Percentiles rank a stretch among this genome's conserved stretches.
Conservation (phyloP, 2,329 filamentous ascomycete genomes). For the Nannizzia gypsea region DNA sequence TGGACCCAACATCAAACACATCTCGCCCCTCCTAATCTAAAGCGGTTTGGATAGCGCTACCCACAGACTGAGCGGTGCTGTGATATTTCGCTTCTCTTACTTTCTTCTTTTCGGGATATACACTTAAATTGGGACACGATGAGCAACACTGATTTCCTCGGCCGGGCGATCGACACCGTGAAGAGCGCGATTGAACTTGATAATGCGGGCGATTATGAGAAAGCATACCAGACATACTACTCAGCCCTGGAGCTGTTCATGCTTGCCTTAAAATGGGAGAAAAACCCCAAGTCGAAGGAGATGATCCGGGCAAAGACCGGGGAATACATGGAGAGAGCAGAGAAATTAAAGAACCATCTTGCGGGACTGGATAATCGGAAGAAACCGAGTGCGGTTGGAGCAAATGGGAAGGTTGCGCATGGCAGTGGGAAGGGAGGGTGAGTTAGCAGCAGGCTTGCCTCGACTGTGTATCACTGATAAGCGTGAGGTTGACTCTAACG, state of each 20-base stretch:
- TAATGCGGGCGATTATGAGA: conserved; percentile 90
- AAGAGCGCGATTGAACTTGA: conserved; percentile 97
- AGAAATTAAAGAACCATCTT: conserved; percentile 91
- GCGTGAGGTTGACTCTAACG: neutral
- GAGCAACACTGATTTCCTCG: conserved; percentile 95
- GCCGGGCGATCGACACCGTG: conserved; percentile 89
- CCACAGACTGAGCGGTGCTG: neutral
- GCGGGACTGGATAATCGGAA: conserved; percentile 47
- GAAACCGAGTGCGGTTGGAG: conserved; percentile 41
- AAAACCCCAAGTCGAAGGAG: conserved; percentile 92
- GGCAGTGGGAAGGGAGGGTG: conserved; percentile 46
- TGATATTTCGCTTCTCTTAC: neutral
- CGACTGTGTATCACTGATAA: neutral
- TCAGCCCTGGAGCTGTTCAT: conserved; percentile 94
- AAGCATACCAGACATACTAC: conserved; percentile 94
- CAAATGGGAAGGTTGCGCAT: conserved; percentile 41
- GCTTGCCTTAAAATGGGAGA: conserved; percentile 98
- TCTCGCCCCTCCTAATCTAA: neutral
- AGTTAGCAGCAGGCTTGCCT: conserved; percentile 17
- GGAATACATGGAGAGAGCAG: conserved; percentile 97
- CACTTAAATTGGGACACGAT: conserved; percentile 40
- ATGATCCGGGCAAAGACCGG: conserved; percentile 91
- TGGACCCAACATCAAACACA: neutral
- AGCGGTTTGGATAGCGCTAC: neutral
- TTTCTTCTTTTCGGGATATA: neutral